Percentiles rank a stretch among this genome's conserved stretches.
phyloP scores from a whole-genome alignment of 163 green algal species.

The Scenedesmus sp. region DNA sequence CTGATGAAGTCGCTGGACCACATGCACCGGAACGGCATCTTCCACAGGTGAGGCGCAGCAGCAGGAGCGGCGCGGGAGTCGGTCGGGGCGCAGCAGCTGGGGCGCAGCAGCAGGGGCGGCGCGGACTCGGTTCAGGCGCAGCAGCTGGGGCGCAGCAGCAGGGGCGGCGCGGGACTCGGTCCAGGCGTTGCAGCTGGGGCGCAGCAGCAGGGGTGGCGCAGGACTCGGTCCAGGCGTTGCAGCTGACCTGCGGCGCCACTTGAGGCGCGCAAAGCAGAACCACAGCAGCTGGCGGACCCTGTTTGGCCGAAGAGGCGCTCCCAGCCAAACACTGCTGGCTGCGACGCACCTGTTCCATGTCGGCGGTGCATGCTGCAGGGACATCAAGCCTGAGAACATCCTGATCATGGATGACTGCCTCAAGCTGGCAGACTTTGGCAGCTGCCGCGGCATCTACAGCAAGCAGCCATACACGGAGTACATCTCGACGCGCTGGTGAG shows the following conservation, averaged over 20 bases:
- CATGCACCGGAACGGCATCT: conserved; percentile 87
- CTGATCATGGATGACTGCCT: conserved; percentile 90
- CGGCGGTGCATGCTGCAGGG: conserved; percentile 46
- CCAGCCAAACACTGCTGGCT: too few species aligned
- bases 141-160: neutral
- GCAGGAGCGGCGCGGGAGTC: too few species aligned
- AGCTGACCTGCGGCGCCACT: too few species aligned
- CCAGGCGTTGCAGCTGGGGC: neutral
- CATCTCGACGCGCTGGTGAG: conserved; percentile 84
- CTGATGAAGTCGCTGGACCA: conserved; percentile 92
- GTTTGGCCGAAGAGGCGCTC: neutral
- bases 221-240: too few species aligned
- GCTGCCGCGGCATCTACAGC: conserved; percentile 88
- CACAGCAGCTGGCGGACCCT: neutral
- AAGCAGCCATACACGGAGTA: conserved; percentile 95
- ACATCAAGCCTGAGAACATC: conserved; percentile 94
- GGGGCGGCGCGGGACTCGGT: too few species aligned
- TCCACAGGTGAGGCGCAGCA: conserved; percentile 58
- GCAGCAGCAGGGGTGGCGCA: too few species aligned
- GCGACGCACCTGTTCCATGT: too few species aligned
- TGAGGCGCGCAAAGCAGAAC: too few species aligned
- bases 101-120: too few species aligned
- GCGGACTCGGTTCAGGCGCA: neutral
- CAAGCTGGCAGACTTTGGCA: conserved; percentile 86
- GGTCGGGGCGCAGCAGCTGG: neutral